Base-by-base conservation (phyloP, 2,329 filamentous ascomycete species). In the Penicillium decumbens region DNA sequence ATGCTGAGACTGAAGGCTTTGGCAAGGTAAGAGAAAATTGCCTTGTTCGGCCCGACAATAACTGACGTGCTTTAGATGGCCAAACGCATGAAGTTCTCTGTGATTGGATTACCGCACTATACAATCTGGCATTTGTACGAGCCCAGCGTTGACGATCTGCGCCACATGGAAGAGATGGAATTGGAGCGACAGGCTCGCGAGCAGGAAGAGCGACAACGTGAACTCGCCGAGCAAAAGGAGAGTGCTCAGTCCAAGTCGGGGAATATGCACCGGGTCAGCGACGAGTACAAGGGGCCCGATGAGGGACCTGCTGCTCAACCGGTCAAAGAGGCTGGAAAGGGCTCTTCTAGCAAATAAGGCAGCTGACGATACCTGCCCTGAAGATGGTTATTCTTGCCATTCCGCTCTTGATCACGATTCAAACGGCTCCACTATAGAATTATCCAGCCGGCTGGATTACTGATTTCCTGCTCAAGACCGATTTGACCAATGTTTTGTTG, bases 121-220 rank as follows among this genome's bases (percentile, higher is more conserved):
- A 95, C 90, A 1, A 96, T 98, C 58, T 98, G 93, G 93, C 93
- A 98, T 84, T 78, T 98, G 64, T 98, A 98, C 75, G 93, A 98
- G 72, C 93, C 93, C n/a, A 95, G 89, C 63, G 88, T 96, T 13
- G 93, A 98, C 65, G 93, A 98, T 64, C 88, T 97, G 55, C 85
- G 88, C 51, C 93, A 97, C 65, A 98, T 98, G 93, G 92, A 91
- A 76, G 90, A 96, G 72, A 96, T 97, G 92, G 92, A 97, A 66
- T 79, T 84, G 57, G 91, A 97, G 67, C 83, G 87, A 47, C 79
- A 88, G 56, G 83, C 82, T 24, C 86, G 84, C 41, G 92, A 96
- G 69, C 80, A 83, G 27, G 89, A 93, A 68, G 89, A 95, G 65
- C 80, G 82, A 59, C 83, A 85, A 53, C 84, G 85, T 64, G 83